Base-by-base conservation (phyloP, 768 basidiomycete species). In the Solioccasus polychromus region DNA sequence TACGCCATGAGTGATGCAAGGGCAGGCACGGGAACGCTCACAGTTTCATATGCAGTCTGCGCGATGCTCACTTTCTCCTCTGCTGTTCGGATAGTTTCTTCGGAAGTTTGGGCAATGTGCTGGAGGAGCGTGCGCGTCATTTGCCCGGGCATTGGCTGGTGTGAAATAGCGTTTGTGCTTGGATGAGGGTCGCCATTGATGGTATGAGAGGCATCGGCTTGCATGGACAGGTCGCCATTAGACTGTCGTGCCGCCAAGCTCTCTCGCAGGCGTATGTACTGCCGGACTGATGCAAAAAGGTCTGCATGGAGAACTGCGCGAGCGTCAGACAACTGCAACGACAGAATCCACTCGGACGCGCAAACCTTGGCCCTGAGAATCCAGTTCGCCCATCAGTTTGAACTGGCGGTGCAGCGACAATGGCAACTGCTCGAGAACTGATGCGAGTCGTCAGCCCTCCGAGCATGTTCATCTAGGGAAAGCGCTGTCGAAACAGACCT, bases 61-160 rank as follows among this genome's bases (percentile, higher is more conserved):
- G 88, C 83, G 15, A 91, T 72, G 52, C 81, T 87, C 24, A 85
- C 76, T 60, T 91, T 91, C 62, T 92, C 89, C 50, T 88, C 84
- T 10, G 81, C 78, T 4, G 80, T 75, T 4, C 79, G 76, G 9
- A 83, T 63, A 1, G 79, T 62, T 49, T 83, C 80, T 55, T 85
- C 84, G 11, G 76, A 70, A 8, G 82, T 62, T 50, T 73, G 73
- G 3, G 83, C 80, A 41, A 89, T 75, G 38, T 73, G 71, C 17
- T 78, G 70, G 22, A 89, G 71, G 50, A 84, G 61, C 44, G 73
- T 70, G 17, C 76, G 72, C 7, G 76, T 73, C 17, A 74, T 71
- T 36, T 63, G 55, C 30, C 69, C 60, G 11, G 52, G 48, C 38
- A 66, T 65, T 29, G 50, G 42, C 11, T 45, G 45, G 14, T 48